Evolutionary conservation across 352 stramenopile species (phyloP).

Genomic region (Aphanomyces euteiches): DNA sequence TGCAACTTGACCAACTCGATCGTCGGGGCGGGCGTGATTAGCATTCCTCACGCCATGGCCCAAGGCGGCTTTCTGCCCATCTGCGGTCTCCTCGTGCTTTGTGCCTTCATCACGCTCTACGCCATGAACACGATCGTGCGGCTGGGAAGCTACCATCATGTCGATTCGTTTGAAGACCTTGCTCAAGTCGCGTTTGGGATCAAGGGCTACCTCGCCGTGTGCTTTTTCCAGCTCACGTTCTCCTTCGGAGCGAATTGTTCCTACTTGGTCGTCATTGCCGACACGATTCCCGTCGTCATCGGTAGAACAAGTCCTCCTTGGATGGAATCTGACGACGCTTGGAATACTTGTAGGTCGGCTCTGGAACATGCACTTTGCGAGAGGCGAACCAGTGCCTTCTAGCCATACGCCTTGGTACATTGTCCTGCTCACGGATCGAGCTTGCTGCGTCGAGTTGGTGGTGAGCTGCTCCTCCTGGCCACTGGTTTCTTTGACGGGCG

Average conservation of each 20-base stretch:
- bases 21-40: slow-evolving; percentile 67
- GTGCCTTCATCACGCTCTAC: slow-evolving; percentile 51
- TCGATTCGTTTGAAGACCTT: slow-evolving; percentile 19
- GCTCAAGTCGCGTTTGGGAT: slow-evolving; percentile 21
- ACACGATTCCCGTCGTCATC: slow-evolving; percentile 18
- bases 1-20: slow-evolving; percentile 68
- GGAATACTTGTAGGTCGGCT: slow-evolving; percentile 2
- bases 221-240: slow-evolving; percentile 29
- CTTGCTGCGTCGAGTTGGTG: slow-evolving; percentile 7
- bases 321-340: not conserved
- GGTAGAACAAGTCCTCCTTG: slow-evolving; percentile 2
- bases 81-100: slow-evolving; percentile 47
- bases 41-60: slow-evolving; percentile 64
- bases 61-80: slow-evolving; percentile 53
- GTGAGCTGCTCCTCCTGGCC: not conserved
- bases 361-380: slow-evolving; percentile 10
- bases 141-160: slow-evolving; percentile 12
- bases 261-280: slow-evolving; percentile 24
- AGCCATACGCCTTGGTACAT: slow-evolving; percentile 8
- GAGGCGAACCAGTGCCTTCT: slow-evolving; percentile 10
- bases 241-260: slow-evolving; percentile 30
- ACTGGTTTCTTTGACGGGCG: not conserved
- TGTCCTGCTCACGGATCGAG: not conserved
- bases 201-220: slow-evolving; percentile 7
- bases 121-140: slow-evolving; percentile 42